Conservation (phyloP, 345 rosid genomes). For the Salix purpurea region DNA sequence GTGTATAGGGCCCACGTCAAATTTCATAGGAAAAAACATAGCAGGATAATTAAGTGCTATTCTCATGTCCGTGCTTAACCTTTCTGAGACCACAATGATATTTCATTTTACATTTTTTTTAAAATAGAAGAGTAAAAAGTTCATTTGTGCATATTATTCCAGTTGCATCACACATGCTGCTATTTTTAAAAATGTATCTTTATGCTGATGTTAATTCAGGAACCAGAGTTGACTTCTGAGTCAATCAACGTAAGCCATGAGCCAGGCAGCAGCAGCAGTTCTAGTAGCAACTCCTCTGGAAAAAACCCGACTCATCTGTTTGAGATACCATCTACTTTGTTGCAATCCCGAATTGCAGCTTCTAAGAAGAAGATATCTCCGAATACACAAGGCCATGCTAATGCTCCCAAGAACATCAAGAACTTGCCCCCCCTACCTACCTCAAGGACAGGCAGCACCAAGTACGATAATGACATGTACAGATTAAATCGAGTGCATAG, state of each 20-base stretch:
- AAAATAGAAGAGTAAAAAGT: too few species aligned
- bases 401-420: constrained; percentile 15
- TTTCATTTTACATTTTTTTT: too few species aligned
- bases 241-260: constrained; percentile 22
- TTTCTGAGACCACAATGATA: too few species aligned
- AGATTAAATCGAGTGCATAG: constrained; percentile 35
- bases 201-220: constrained; percentile 21
- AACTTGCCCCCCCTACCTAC: constrained; percentile 40
- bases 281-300: constrained; percentile 35
- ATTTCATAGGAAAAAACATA: too few species aligned
- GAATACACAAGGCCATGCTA: constrained; percentile 14
- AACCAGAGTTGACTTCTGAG: constrained; percentile 13
- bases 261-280: constrained; percentile 31
- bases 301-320: constrained; percentile 11
- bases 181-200: too few species aligned
- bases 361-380: constrained; percentile 22
- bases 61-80: too few species aligned
- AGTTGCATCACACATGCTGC: background rate
- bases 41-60: too few species aligned
- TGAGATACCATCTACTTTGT: constrained; percentile 13
- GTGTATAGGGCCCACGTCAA: too few species aligned
- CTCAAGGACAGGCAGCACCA: constrained; percentile 15
- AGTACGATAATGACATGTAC: constrained; percentile 22
- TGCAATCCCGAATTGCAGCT: constrained; percentile 20
- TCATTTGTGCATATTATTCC: background rate